A percentile compares a stretch with the other conserved stretches of the same genome.
phyloP scores from a whole-genome alignment of 2,329 filamentous ascomycete species.

The Sarocladiaceae sp. region DNA sequence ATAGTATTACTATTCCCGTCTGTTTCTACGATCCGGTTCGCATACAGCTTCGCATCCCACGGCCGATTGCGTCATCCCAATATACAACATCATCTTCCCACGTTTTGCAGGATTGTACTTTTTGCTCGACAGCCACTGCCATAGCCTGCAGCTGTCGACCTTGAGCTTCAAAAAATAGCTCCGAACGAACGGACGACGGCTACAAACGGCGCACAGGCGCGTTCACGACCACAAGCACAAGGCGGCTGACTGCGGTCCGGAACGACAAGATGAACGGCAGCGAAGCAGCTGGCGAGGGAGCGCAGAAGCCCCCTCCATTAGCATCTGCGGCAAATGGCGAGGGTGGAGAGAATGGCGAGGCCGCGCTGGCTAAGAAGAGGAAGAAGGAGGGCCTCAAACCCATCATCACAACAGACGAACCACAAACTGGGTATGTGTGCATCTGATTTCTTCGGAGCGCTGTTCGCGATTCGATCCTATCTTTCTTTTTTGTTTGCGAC shows the following conservation, averaged over 20 bases:
- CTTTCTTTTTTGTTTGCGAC: no score
- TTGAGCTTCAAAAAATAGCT: no score
- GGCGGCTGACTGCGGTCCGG: background rate
- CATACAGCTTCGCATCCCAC: no score
- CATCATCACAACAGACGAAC: constrained; percentile 65
- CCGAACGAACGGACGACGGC: background rate
- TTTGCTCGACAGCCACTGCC: no score
- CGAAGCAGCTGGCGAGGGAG: constrained; percentile 19
- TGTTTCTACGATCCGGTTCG: no score
- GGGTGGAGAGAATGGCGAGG: constrained; percentile 21
- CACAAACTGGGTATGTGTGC: constrained; percentile 30
- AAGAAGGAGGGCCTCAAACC: constrained; percentile 70
- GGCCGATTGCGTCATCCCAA: no score
- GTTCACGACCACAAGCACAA: background rate
- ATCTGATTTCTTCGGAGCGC: constrained; percentile 12
- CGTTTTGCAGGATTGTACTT: no score
- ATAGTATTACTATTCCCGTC: no score
- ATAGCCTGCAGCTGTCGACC: no score
- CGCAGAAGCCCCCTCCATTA: constrained; percentile 22
- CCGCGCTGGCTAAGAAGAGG: constrained; percentile 54
- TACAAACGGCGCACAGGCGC: no score
- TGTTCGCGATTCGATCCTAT: no score
- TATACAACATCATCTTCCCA: no score
- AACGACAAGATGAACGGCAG: constrained; percentile 21
- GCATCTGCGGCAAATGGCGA: constrained; percentile 17